Conservation (phyloP, 2,329 filamentous ascomycete genomes). For the Diaporthe vaccinii region DNA sequence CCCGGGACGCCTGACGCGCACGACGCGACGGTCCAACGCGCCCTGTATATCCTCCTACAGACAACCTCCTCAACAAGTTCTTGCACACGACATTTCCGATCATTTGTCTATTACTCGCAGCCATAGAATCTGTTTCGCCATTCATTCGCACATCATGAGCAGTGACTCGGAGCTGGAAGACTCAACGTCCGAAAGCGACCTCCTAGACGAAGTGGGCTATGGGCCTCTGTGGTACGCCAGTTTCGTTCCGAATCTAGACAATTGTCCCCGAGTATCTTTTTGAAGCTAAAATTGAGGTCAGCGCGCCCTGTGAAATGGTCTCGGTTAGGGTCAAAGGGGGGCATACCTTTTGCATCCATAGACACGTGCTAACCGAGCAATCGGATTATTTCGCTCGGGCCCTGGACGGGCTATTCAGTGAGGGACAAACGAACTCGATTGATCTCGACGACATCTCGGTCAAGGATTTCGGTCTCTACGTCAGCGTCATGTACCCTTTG, state of each 20-base stretch:
- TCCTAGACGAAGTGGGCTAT: background rate
- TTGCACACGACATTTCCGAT: background rate
- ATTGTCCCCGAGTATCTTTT: background rate
- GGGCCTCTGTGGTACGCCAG: background rate
- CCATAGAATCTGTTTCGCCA: too few species aligned
- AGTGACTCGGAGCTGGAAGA: background rate
- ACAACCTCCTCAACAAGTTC: background rate
- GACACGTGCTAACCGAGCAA: constrained; percentile 41
- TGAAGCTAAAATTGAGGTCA: background rate
- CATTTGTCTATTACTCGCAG: background rate
- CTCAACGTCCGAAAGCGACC: background rate
- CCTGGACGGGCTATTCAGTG: constrained; percentile 42
- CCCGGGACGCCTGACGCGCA: background rate
- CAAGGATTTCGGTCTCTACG: constrained; percentile 44
- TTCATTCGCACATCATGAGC: background rate
- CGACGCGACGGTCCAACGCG: background rate
- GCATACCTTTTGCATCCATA: constrained; percentile 41
- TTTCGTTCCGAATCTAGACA: background rate
- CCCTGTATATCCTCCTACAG: too few species aligned
- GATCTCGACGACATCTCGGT: constrained; percentile 41
- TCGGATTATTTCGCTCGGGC: constrained; percentile 43
- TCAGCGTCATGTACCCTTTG: constrained; percentile 42
- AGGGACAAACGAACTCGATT: constrained; percentile 42
- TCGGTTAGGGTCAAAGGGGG: constrained; percentile 41
- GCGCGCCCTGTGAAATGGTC: constrained; percentile 39